Base-by-base conservation (phyloP, 2,329 filamentous ascomycete genomes). In the Claviceps arundinis region DNA sequence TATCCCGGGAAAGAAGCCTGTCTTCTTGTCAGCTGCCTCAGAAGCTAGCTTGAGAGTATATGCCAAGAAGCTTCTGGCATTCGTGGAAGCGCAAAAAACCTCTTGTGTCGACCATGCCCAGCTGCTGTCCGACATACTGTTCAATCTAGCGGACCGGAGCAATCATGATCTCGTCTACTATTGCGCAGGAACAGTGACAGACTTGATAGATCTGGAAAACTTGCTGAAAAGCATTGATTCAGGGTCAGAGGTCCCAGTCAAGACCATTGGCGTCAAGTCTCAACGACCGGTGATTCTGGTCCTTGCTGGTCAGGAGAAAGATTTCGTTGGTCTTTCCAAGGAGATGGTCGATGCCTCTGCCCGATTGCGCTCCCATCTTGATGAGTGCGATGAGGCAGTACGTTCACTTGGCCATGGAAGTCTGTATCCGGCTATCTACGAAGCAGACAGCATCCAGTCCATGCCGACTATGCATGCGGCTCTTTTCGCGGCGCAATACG, bases 401-500 rank as follows among this genome's bases (percentile, higher is more conserved):
- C 22, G 47, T 3, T 52, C 54, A 0, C 50, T 61, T 0, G 65
- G 65, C 0, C 14, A 55, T 1, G 51, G 19, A 0, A 60, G 58
- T 50, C 63, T 72, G 24, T 63, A 55, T 41, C 68, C 67, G 0
- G 52, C 34, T 5, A 62, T 71, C n/a, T 70, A 70, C 51, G 37
- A 59, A 17, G 42, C 47, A 0, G 34, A 54, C 0, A 58, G 62
- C 0, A 53, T 66, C 1, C 8, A 45, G 0, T 60, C 67, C 50
- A 47, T 54, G 0, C 60, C 65, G 1, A 48, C 51, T 4, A 59
- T 76, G 1, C 73, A 76, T 50, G 58, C 67, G 0, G 56, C 50
- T 6, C 58, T 75, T 0, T 69, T 74, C 17, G 61, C 70, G 2
- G 54, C 69, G 4, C 68, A 73, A 56, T 70, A 70, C 48, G 54